Base-by-base conservation (phyloP, 1,284 basidiomycete genomes). In the Macrocystidia cucumis region DNA sequence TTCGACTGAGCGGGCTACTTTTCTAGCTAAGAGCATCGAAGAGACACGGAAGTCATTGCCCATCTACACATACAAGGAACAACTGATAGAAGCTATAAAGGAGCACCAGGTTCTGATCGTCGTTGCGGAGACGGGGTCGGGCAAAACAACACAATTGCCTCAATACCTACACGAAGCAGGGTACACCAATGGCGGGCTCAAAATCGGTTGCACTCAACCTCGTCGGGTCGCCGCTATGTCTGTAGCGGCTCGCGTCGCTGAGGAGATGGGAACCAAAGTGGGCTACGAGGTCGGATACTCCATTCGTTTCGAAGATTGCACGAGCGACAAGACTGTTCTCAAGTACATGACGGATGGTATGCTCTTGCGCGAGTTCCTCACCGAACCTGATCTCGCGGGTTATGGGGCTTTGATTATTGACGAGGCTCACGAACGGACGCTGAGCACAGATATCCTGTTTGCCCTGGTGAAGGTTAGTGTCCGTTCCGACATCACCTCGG, bases 261-360 rank as follows among this genome's bases (percentile, higher is more conserved):
- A 98, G 44, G 96, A 99, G 62, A 91, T 98, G 83, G 96, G 93
- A 3, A 86, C 83, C 4, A 87, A 96, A 53, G 79, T 99, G 14
- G 96, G 96, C 2, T 87, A 93, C 48, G 93, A 98, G 61, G 95
- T 98, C 42, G 96, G 96, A 9, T 99, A 98, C 60, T 92, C 91
- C 20, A 98, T 99, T 49, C 90, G 96, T 22, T 99, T 99, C 63
- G 96, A 98, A 60, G 95, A 99, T 59, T 96, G 92, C 60, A 98
- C 96, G 7, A 95, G 90, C 60, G 92, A 95, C 68, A 98, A 92
- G 68, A 97, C 93, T 2, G 83, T 92, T 23, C 69, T 98, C 52
- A 97, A 98, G 63, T 97, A 95, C 60, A 95, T 97, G 93, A 97
- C 92, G 30, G 93, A 97, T 54, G 93, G 93, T 30, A 97, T 97